phyloP scores from a whole-genome alignment of 2,329 filamentous ascomycete species.

The Penicillium olsonii region DNA sequence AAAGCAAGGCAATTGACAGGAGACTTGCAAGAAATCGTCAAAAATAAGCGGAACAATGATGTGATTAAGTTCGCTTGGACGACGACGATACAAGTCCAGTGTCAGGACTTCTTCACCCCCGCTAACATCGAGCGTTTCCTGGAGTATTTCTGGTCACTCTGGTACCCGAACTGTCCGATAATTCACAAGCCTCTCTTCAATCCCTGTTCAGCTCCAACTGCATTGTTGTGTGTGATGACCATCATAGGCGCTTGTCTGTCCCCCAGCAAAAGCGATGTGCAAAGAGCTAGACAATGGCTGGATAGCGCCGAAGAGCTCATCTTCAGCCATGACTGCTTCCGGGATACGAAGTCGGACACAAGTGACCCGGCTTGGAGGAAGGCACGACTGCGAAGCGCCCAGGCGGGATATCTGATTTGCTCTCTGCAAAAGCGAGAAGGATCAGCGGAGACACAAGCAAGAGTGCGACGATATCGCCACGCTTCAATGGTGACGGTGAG shows the following conservation, averaged over 20 bases:
- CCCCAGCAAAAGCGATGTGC: slow-evolving; percentile 13
- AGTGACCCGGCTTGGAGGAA: slow-evolving; percentile 11
- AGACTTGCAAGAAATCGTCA: slow-evolving; percentile 9
- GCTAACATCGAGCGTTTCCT: slow-evolving; percentile 24
- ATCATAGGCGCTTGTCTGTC: slow-evolving; percentile 32
- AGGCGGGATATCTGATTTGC: slow-evolving; percentile 27
- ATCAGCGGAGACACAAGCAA: slow-evolving; percentile 17
- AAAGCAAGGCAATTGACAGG: slow-evolving; percentile 15
- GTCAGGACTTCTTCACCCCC: slow-evolving; percentile 23
- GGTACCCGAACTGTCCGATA: slow-evolving; percentile 34
- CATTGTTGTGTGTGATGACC: slow-evolving; percentile 29
- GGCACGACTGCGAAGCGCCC: slow-evolving; percentile 19
- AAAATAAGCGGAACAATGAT: slow-evolving; percentile 8
- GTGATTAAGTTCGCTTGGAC: slow-evolving; percentile 21
- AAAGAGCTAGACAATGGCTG: slow-evolving; percentile 20
- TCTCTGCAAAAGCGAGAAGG: slow-evolving; percentile 30
- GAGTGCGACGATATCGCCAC: slow-evolving; percentile 24
- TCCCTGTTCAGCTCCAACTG: slow-evolving; percentile 9
- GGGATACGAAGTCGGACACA: neutral
- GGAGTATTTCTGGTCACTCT: slow-evolving; percentile 30
- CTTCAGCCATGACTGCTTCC: slow-evolving; percentile 19
- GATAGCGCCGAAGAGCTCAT: slow-evolving; percentile 24
- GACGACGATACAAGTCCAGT: slow-evolving; percentile 2
- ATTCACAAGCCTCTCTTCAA: slow-evolving; percentile 30
- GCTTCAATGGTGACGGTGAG: slow-evolving; percentile 26